Base-by-base conservation (phyloP, 257 asterid genomes). In the Coffea eugenioides region DNA sequence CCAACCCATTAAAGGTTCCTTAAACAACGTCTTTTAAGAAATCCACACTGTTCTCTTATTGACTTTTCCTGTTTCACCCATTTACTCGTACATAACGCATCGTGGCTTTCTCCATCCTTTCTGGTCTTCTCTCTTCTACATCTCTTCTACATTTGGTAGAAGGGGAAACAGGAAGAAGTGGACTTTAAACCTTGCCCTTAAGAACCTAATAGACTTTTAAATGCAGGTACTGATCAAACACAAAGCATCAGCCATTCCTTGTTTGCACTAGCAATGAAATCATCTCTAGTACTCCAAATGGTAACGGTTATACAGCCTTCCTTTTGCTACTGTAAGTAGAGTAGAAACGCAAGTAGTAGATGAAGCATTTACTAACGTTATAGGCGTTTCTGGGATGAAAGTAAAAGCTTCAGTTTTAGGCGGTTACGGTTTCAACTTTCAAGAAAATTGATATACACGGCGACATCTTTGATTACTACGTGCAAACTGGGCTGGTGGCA, bases 1-100 rank as follows among this genome's bases (percentile, higher is more conserved):
- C 80, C 52, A 69, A 67, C 71, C 68, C 81, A 74, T 20, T 16
- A 81, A 77, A 69, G 15, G 61, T 57, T 23, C 70, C 71, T 75
- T 21, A 69, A 75, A 70, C 43, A 46, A 13, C 62, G 20, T 9
- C 41, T 79, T 59, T 79, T 51, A 48, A 52, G 51, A 46, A 85
- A 70, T 13, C 69, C 46, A 31, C 70, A 59, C 54, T 59, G 71
- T 39, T 68, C 64, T 76, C 39, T 70, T 52, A 36, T 18, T 65
- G 31, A n/a, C 2, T 76, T 76, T 43, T 76, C 71, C 62, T 31
- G 15, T 78, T 16, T 45, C 23, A 39, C 14, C 69, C 54, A 31
- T 68, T 48, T 56, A 18, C 39, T 31, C 65, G 12, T 20, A 6
- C 8, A 14, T 7, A 31, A 66, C 43, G 4, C 4, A 48, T 46